Evolutionary conservation across 2,329 filamentous ascomycete genomes (phyloP), one percentile per base, ranked within the genome.

Genomic region (Exophiala calicioides): DNA sequence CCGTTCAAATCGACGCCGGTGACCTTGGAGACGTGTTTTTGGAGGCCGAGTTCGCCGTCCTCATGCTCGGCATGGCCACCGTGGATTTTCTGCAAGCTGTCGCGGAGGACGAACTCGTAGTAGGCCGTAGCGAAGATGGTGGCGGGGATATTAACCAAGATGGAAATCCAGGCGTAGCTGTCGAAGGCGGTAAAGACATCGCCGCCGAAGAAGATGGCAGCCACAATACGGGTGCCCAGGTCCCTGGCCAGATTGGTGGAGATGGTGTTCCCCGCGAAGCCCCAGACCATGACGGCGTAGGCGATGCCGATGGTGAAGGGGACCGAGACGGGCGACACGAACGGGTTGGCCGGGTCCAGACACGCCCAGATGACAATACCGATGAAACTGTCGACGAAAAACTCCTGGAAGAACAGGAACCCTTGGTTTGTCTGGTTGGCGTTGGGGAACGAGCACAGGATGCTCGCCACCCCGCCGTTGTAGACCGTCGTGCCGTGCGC

Each of bases 341-440:
- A 81, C 1, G 78, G 78, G 60, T 82, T 82, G 8, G 77, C 75
- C 0, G 76, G 76, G 60, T 82, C 79, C 23, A 81, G 67, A 34
- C 67, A 68, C 5, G 78, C 71, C 78, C 78, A 82, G 60, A 82
- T 80, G 10, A 80, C 64, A 47, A 81, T 68, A 20, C 72, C 69
- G 44, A 82, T 75, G 62, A 80, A 80, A 44, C 63, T 67, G 58
- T 78, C 75, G 20, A 78, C 77, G 55, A 82, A 80, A 60, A 78
- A 82, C 58, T 82, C 79, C 47, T 76, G 76, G 41, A 80, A 60
- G 64, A 82, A 78, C 1, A 82, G 60, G 58, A 76, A 80, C 10
- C 78, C 79, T 29, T 77, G 66, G 53, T 76, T 79, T 4, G 69
- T 75, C 58, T 81, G 75, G 12, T 65, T 69, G 0, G 69, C 57